These are phyloP conservation scores for Stereum hirsutum DNA, from an alignment of 1,284 basidiomycete species.

Conservation along the genomic window DNA sequence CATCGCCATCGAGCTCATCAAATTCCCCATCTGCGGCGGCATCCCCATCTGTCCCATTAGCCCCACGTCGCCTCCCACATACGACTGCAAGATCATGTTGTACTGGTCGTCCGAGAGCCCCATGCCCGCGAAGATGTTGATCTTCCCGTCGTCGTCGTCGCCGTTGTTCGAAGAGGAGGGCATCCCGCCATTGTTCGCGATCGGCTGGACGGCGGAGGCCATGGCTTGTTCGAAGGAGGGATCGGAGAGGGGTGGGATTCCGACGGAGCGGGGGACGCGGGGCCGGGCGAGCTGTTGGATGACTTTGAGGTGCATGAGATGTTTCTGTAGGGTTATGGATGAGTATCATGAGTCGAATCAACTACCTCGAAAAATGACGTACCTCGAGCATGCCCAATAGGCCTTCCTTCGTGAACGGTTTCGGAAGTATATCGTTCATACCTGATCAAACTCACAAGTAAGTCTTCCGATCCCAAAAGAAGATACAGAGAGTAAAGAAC, in stretches of 20 bases:
- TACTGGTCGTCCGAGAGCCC: slow-evolving; percentile 74
- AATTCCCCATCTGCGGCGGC: too few species aligned
- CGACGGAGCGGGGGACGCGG: slow-evolving; percentile 61
- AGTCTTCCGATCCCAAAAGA: not conserved
- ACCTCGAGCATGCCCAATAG: slow-evolving; percentile 89
- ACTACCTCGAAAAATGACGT: slow-evolving; percentile 8
- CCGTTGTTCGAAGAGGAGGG: slow-evolving; percentile 10
- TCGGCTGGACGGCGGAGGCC: slow-evolving; percentile 15
- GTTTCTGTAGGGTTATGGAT: slow-evolving; percentile 50
- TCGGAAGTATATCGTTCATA: slow-evolving; percentile 97
- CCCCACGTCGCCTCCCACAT: slow-evolving; percentile 51
- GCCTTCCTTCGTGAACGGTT: slow-evolving; percentile 92
- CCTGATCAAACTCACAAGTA: slow-evolving; percentile 28
- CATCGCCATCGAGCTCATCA: slow-evolving; percentile 5
- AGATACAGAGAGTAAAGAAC: slow-evolving; percentile 7
- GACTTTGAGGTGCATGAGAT: slow-evolving; percentile 86
- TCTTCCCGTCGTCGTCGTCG: slow-evolving; percentile 39
- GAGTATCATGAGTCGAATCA: not conserved
- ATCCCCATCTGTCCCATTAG: slow-evolving; percentile 20
- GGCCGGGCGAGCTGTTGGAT: slow-evolving; percentile 76
- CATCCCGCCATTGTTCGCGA: slow-evolving; percentile 7
- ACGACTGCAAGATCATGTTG: slow-evolving; percentile 52
- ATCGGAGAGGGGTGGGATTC: slow-evolving; percentile 64
- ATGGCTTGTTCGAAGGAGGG: slow-evolving; percentile 43
- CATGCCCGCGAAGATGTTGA: slow-evolving; percentile 69